These are phyloP conservation scores for Cinnamomum chago DNA, from an alignment of 164 flowering plant genomes.

Conservation along the genomic window DNA sequence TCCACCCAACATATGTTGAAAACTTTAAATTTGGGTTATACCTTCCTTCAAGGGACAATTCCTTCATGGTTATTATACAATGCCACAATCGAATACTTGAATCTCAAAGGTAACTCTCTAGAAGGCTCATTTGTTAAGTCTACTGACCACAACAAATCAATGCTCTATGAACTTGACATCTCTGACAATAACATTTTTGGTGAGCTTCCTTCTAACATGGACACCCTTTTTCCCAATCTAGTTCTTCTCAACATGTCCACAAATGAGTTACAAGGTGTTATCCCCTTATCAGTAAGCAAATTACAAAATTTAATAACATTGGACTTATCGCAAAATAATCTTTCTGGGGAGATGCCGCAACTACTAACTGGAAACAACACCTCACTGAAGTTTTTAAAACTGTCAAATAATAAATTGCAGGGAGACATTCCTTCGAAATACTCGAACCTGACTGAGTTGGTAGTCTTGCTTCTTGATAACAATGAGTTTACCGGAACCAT, in stretches of 20 bases:
- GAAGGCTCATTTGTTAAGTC: not conserved
- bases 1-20: no score
- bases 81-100: no score
- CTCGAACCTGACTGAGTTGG: not conserved
- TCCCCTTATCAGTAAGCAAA: not conserved
- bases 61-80: no score
- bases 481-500: not conserved
- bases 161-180: not conserved
- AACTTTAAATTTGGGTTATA: no score
- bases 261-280: slow-evolving; percentile 4
- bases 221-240: not conserved
- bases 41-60: no score
- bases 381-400: not conserved
- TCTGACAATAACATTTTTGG: not conserved
- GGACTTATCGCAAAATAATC: not conserved
- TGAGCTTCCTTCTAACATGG: not conserved
- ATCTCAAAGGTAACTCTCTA: not conserved
- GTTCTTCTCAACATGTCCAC: not conserved
- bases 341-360: not conserved
- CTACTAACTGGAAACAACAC: not conserved
- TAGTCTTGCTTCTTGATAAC: not conserved
- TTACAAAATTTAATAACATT: rapidly evolving
- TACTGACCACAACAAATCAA: not conserved
- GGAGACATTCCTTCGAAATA: not conserved
- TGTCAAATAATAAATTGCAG: not conserved